phyloP scores from a whole-genome alignment of 225 moss, liverwort and hornwort species.

The Anthoceros angustus region DNA sequence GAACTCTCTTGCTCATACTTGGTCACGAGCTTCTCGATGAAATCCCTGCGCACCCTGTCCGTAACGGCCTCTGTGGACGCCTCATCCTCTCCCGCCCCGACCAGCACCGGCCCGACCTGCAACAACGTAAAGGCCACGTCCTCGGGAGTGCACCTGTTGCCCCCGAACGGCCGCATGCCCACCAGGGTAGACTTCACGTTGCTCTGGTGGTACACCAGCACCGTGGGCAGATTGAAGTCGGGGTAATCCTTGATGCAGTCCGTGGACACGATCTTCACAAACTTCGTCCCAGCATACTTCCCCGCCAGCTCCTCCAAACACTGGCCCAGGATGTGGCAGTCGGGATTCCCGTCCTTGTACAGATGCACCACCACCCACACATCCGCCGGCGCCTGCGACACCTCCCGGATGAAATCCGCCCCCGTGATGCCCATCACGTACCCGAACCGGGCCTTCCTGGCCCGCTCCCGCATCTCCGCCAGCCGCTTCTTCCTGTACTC shows the following conservation, averaged over 20 bases:
- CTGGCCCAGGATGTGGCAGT: slow-evolving; percentile 60
- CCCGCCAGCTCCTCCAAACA: slow-evolving; percentile 68
- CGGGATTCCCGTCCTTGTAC: slow-evolving; percentile 85
- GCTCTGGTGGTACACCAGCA: slow-evolving; percentile 77
- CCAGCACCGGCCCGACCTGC: slow-evolving; percentile 78
- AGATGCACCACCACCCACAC: slow-evolving; percentile 98
- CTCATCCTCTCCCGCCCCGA: slow-evolving; percentile 44
- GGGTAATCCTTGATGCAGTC: slow-evolving; percentile 97
- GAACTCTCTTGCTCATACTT: slow-evolving; percentile 55
- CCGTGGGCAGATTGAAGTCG: slow-evolving; percentile 80
- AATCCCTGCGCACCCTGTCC: slow-evolving; percentile 59
- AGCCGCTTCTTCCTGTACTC: slow-evolving; percentile 94
- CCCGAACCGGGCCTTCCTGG: slow-evolving; percentile 75
- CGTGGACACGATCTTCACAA: slow-evolving; percentile 92
- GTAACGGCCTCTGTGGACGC: slow-evolving; percentile 33
- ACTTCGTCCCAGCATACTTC: slow-evolving; percentile 91
- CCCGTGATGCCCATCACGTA: slow-evolving; percentile 69
- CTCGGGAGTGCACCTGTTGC: slow-evolving; percentile 69
- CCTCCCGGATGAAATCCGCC: slow-evolving; percentile 82
- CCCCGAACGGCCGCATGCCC: slow-evolving; percentile 78
- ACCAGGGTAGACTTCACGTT: slow-evolving; percentile 89
- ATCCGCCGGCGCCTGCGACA: slow-evolving; percentile 85
- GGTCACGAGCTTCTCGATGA: slow-evolving; percentile 66
- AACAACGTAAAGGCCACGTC: slow-evolving; percentile 84
- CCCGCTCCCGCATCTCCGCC: slow-evolving; percentile 55